These are phyloP conservation scores for Fragilariopsis cylindrus DNA, from an alignment of 108 stramenopile genomes.

Conservation along the genomic window DNA sequence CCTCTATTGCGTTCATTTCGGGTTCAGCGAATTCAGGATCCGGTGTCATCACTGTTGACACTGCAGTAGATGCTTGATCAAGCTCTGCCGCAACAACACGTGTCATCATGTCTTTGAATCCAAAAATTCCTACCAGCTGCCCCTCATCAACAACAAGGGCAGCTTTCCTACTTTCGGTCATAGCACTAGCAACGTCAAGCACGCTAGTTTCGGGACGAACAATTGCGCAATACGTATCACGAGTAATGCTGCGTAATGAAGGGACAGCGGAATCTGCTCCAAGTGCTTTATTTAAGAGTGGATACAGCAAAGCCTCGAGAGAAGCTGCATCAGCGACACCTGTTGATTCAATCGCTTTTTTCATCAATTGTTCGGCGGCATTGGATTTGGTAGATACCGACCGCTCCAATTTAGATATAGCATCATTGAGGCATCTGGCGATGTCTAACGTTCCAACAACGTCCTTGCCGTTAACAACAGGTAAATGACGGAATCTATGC, in stretches of 20 bases:
- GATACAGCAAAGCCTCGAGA: constrained; percentile 53
- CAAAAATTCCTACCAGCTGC: constrained; percentile 87
- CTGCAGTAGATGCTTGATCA: constrained; percentile 69
- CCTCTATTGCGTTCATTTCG: constrained; percentile 90
- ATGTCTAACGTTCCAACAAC: constrained; percentile 92
- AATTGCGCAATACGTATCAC: constrained; percentile 57
- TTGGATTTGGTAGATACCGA: constrained; percentile 40
- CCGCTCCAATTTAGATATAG: constrained; percentile 85
- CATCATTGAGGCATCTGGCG: constrained; percentile 93
- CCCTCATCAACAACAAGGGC: constrained; percentile 83
- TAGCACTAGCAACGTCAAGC: constrained; percentile 71
- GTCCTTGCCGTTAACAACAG: constrained; percentile 81
- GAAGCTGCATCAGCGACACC: constrained; percentile 58
- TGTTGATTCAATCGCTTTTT: constrained; percentile 47
- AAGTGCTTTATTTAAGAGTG: constrained; percentile 57
- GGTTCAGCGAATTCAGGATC: constrained; percentile 90
- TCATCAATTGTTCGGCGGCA: constrained; percentile 54
- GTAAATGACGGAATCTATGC: constrained; percentile 92
- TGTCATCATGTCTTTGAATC: constrained; percentile 96
- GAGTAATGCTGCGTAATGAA: constrained; percentile 59
- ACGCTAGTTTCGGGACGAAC: constrained; percentile 68
- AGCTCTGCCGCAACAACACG: constrained; percentile 87
- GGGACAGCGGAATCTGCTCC: constrained; percentile 48
- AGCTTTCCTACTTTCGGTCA: constrained; percentile 82
- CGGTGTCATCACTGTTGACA: constrained; percentile 90